Percentiles rank a stretch among this genome's conserved stretches.
Conservation (phyloP, 2,329 filamentous ascomycete genomes). For the Pseudogymnoascus sp. region DNA sequence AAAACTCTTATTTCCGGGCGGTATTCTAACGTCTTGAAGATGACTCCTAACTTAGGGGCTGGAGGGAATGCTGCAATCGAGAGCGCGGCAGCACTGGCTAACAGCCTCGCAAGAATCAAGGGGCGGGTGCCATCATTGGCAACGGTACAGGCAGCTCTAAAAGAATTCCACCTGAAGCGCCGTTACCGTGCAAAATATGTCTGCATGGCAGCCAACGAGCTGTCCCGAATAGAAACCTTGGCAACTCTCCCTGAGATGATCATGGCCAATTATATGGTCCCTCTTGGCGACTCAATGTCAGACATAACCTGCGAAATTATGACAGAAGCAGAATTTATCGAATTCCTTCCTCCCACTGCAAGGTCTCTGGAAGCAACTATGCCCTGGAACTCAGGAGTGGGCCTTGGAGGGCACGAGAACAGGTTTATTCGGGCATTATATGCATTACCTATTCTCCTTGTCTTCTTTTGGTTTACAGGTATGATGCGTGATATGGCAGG, state of each 20-base stretch:
- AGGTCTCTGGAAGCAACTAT: conserved; percentile 21
- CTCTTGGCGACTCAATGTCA: conserved; percentile 19
- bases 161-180: conserved; percentile 17
- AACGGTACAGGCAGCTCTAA: conserved; percentile 2
- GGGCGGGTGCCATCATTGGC: background rate
- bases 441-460: conserved; percentile 16
- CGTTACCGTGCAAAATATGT: conserved; percentile 17
- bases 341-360: conserved; percentile 26
- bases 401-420: conserved; percentile 24
- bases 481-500: background rate
- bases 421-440: conserved; percentile 18
- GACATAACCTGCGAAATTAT: conserved; percentile 18
- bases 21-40: background rate
- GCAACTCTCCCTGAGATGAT: conserved; percentile 15
- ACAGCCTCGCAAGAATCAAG: conserved; percentile 2
- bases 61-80: conserved; percentile 13
- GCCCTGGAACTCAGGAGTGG: conserved; percentile 26
- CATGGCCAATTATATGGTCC: conserved; percentile 18
- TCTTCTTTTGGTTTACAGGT: background rate
- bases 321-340: conserved; percentile 22
- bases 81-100: conserved; percentile 13
- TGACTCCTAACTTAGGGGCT: conserved; percentile 13
- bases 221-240: conserved; percentile 21
- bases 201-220: conserved; percentile 18
- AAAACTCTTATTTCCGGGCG: background rate